Percentiles rank a stretch among this genome's conserved stretches.
Evolutionary conservation across 1,284 basidiomycete genomes (phyloP).

Genomic region (Microbotryomycetes sp.): DNA sequence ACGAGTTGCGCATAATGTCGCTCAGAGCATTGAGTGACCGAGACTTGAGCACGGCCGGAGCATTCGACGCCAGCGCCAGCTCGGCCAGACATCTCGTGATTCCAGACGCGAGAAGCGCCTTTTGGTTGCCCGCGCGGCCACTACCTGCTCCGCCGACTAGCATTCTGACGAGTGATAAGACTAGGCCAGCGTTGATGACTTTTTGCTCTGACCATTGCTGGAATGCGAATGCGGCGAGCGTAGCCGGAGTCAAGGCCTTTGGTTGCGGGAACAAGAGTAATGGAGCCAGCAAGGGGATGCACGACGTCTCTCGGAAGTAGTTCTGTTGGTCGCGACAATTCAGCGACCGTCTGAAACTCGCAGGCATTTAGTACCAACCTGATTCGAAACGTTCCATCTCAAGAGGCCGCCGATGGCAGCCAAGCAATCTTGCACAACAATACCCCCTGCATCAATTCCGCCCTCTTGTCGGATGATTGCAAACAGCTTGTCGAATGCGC

Average conservation of each 20-base stretch:
- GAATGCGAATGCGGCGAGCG: conserved; percentile 83
- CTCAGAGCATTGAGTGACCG: conserved; percentile 71
- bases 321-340: conserved; percentile 52
- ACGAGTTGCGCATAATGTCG: conserved; percentile 46
- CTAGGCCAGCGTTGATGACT: conserved; percentile 63
- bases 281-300: conserved; percentile 71
- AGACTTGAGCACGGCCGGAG: conserved; percentile 75
- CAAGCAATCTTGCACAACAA: conserved; percentile 78
- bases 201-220: conserved; percentile 97
- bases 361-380: conserved; percentile 51
- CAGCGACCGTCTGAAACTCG: not conserved
- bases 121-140: conserved; percentile 39
- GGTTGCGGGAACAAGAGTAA: conserved; percentile 78
- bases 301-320: conserved; percentile 88
- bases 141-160: conserved; percentile 46
- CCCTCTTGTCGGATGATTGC: conserved; percentile 80
- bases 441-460: conserved; percentile 79
- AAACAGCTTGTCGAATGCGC: conserved; percentile 92
- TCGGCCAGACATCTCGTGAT: conserved; percentile 80
- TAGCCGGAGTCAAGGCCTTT: conserved; percentile 41
- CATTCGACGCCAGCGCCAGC: conserved; percentile 81
- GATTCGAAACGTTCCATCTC: conserved; percentile 90
- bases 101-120: conserved; percentile 50
- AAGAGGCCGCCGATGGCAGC: conserved; percentile 76
- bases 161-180: conserved; percentile 63